Evolutionary conservation across 805 yeast species (phyloP).

Genomic region (Kazachstania africana): DNA sequence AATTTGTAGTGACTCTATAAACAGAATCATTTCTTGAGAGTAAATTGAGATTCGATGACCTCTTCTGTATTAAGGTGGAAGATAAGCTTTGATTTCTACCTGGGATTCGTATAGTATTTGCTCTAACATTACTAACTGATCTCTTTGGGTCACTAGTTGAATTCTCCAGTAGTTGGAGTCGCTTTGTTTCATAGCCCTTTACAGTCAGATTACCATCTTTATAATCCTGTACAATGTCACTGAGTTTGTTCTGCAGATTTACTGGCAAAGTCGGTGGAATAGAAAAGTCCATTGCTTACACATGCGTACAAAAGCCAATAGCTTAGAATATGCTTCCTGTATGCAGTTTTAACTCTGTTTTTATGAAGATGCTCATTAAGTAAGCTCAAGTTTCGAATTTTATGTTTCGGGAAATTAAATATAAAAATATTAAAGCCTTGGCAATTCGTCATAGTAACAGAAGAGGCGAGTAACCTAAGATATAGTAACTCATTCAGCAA

Average conservation of each 20-base stretch:
- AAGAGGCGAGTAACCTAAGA: too few species aligned
- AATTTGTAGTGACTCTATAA: conserved; percentile 21
- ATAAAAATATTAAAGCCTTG: too few species aligned
- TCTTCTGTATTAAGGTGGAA: conserved; percentile 3
- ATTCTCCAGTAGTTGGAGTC: conserved; percentile 23
- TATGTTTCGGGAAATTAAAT: too few species aligned
- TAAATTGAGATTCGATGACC: not conserved
- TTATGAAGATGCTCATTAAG: too few species aligned
- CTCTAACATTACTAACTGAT: conserved; percentile 4
- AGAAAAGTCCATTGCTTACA: conserved; percentile 33
- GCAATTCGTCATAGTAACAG: too few species aligned
- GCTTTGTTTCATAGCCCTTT: conserved; percentile 56
- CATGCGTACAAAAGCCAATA: too few species aligned
- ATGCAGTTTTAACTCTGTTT: too few species aligned
- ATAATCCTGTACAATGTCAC: conserved; percentile 37
- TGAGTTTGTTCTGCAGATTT: conserved; percentile 27
- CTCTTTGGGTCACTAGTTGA: not conserved
- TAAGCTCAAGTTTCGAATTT: too few species aligned
- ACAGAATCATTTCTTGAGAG: conserved; percentile 5
- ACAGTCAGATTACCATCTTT: conserved; percentile 62
- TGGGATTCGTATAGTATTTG: conserved; percentile 7
- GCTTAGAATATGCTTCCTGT: too few species aligned
- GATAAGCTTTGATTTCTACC: conserved; percentile 11
- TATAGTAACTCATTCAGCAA: too few species aligned
- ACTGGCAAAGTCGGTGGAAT: conserved; percentile 34